Evolutionary conservation across 345 rosid genomes (phyloP), one percentile per base, ranked within the genome.

Genomic region (Citrus mangshanensis): DNA sequence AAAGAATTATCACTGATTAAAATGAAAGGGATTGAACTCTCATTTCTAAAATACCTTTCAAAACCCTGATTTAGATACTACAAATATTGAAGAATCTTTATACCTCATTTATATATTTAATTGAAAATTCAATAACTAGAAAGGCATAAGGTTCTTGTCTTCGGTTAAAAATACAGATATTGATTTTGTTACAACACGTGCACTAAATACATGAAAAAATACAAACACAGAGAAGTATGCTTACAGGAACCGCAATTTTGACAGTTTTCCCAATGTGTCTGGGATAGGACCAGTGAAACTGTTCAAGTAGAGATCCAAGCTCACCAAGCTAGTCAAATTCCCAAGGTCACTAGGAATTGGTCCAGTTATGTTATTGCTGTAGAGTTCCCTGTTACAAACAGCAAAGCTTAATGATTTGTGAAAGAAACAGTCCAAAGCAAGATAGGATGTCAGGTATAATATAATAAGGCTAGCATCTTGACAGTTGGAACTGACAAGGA

Each of bases 261-360:
- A 90, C 74, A 96, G 91, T 82, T 87, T 96, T 55, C 98, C 97
- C 83, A 96, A 80, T 16, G 98, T 81, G 78, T 87, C 94, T 0
- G 99, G 99, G 28, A 96, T 94, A 70, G 93, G 97, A 82, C 99
- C 99, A 28, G 86, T 83, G 84, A 96, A 96, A 82, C 89, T 83
- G 85, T 96, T 96, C 87, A 96, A 81, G 90, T 96, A 96, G 77
- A 96, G 98, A 91, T 96, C 99, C 95, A 96, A 88, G 87, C 99
- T 96, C 81, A 96, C 98, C 87, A 96, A 85, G 89, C 81, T 94
- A 73, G 98, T 96, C 84, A 96, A 84, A 81, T 94, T 96, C 72
- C 99, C 99, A 77, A 94, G 95, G 83, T 96, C 97, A 81, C 90
- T 90, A 70, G 99, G 99, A 81, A 96, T 87, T 1, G 91, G 89